Percentiles rank a stretch among this genome's conserved stretches.
Evolutionary conservation across 495 filamentous ascomycete genomes (phyloP).

Genomic region (Aspergillus indologenus): DNA sequence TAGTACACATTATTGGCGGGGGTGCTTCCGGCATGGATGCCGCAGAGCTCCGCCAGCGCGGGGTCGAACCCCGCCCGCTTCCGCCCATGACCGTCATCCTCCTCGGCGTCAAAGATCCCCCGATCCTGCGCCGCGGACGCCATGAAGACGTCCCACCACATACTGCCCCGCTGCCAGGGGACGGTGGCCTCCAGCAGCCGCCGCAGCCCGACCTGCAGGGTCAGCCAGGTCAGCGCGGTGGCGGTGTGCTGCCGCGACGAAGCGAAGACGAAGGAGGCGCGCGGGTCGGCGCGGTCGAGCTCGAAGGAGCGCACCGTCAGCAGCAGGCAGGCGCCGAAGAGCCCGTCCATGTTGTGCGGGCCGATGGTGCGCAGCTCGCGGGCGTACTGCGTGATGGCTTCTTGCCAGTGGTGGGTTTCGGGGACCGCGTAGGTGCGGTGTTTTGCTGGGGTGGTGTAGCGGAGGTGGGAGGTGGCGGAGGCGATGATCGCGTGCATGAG

Average conservation of each 20-base stretch:
- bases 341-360: slow-evolving; percentile 39
- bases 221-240: slow-evolving; percentile 40
- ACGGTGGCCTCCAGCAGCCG: slow-evolving; percentile 32
- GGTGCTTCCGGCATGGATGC: slow-evolving; percentile 40
- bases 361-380: slow-evolving; percentile 29
- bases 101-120: slow-evolving; percentile 26
- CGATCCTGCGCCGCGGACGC: slow-evolving; percentile 22
- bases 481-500: slow-evolving; percentile 48
- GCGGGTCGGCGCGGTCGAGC: slow-evolving; percentile 35
- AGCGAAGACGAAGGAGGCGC: slow-evolving; percentile 43
- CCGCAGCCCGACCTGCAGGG: slow-evolving; percentile 40
- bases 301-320: slow-evolving; percentile 40
- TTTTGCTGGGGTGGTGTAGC: slow-evolving; percentile 27
- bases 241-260: slow-evolving; percentile 22
- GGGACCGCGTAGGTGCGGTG: slow-evolving; percentile 28
- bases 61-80: slow-evolving; percentile 36
- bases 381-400: slow-evolving; percentile 38
- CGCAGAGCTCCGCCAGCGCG: slow-evolving; percentile 38
- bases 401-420: slow-evolving; percentile 46
- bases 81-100: slow-evolving; percentile 5
- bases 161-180: slow-evolving; percentile 35
- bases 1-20: slow-evolving; percentile 41
- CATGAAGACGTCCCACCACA: slow-evolving; percentile 38
- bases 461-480: slow-evolving; percentile 39
- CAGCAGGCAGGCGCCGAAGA: slow-evolving; percentile 43